A percentile compares a stretch with the other conserved stretches of the same genome.
These are phyloP conservation scores for Microdochium bolleyi DNA, from an alignment of 2,329 filamentous ascomycete genomes.

Conservation along the genomic window DNA sequence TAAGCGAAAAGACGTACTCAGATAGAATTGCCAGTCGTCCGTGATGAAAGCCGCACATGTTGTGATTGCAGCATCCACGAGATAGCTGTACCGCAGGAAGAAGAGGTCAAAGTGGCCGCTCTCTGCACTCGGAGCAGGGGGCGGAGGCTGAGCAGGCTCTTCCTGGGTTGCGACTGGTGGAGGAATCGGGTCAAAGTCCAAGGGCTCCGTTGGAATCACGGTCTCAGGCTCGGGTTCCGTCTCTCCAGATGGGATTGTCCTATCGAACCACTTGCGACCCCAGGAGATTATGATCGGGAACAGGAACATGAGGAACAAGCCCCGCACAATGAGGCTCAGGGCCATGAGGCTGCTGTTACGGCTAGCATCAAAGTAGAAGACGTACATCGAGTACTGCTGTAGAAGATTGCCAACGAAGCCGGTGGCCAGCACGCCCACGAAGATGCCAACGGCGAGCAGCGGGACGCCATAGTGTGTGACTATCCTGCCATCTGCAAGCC, in stretches of 20 bases:
- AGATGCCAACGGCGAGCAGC: constrained; percentile 12
- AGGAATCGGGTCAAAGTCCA: constrained; percentile 9
- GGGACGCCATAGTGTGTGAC: constrained; percentile 10
- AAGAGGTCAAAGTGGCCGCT: constrained; percentile 14
- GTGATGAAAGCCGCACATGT: constrained; percentile 11
- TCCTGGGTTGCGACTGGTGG: constrained; percentile 3
- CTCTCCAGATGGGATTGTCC: background rate
- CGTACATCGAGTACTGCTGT: constrained; percentile 15
- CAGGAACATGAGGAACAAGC: constrained; percentile 15
- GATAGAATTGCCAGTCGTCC: constrained; percentile 14
- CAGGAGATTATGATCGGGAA: constrained; percentile 15
- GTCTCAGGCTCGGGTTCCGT: constrained; percentile 3
- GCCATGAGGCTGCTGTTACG: constrained; percentile 14
- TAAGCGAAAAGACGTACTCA: constrained; percentile 6
- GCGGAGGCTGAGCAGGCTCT: constrained; percentile 10
- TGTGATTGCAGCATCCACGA: constrained; percentile 13
- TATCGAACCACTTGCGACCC: constrained; percentile 10
- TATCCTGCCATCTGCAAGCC: constrained; percentile 7
- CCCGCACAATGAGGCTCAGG: constrained; percentile 9
- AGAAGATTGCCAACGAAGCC: constrained; percentile 13
- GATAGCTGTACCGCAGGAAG: constrained; percentile 13
- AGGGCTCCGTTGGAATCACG: constrained; percentile 9
- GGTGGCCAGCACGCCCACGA: constrained; percentile 12
- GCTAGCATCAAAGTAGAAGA: constrained; percentile 11
- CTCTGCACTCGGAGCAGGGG: constrained; percentile 6